Evolutionary conservation across 2,329 filamentous ascomycete genomes (phyloP), one percentile per base, ranked within the genome.

Genomic region (Arthrobotrys entomopaga): DNA sequence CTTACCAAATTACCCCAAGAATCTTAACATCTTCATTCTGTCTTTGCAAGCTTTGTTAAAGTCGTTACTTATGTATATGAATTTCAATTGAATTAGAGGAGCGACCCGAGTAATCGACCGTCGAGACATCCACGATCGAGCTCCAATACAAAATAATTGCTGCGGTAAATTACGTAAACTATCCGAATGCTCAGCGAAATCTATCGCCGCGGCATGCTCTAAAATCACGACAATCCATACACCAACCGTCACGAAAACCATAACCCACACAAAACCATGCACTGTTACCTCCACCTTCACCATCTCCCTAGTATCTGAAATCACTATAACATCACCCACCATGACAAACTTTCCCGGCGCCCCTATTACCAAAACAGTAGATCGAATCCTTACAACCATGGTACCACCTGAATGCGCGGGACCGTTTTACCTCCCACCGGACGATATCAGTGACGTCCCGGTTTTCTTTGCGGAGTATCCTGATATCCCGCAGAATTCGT

Each of bases 21-120:
- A 3, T 34, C n/a, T 34, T 34, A 10, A 34, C n/a, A n/a, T 46
- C 8, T 46, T 46, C 8, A 5, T 16, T 46, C n/a, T 46, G 6
- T 46, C 16, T 1, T 4, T n/a, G 1, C n/a, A 15, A 46, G 11
- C 8, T 46, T 4, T 13, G 42, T 15, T 3, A 19, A 46, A 46
- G 3, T 5, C 11, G 42, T 19, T 19, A 46, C 13, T 46, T 46
- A 46, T 5, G 13, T 7, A 19, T 13, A 10, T 22, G 22, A 3
- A 34, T 8, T 34, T 34, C 29, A n/a, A 24, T 19, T 50, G 29
- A 24, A 8, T 15, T 43, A 64, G 59, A 0, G 60, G 60, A 16
- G 22, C 60, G 20, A 56, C 60, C 10, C 34, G 50, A 46, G 49
- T 65, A 43, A 65, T 65, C 22, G 50, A 34, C 15, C 34, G 22